Conservation (phyloP, 2,329 filamentous ascomycete genomes). For the Thelonectria discophora region DNA sequence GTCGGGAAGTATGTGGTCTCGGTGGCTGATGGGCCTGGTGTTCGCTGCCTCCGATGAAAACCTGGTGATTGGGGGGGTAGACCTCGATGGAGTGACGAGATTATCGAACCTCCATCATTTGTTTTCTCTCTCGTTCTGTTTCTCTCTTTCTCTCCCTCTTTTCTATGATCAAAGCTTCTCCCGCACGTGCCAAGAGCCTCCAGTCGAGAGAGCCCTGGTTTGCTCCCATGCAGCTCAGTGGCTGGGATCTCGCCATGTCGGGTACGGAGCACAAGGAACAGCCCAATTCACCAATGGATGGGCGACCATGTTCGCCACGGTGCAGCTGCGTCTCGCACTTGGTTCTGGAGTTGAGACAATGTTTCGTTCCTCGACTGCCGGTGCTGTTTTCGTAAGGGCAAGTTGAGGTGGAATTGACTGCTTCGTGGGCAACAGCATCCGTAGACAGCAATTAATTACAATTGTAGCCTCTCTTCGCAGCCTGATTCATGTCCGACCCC, state of each 20-base stretch:
- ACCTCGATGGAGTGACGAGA: not conserved
- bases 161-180: slow-evolving; percentile 26
- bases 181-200: slow-evolving; percentile 38
- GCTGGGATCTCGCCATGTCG: slow-evolving; percentile 6
- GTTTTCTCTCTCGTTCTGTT: not conserved
- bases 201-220: slow-evolving; percentile 8
- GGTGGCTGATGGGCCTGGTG: too few species aligned
- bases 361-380: too few species aligned
- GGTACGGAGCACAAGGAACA: slow-evolving; percentile 8
- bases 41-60: not conserved
- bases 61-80: not conserved
- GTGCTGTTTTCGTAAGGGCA: too few species aligned
- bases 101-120: not conserved
- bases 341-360: too few species aligned
- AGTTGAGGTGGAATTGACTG: too few species aligned
- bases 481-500: not conserved
- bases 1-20: slow-evolving; percentile 4
- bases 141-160: not conserved
- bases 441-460: not conserved
- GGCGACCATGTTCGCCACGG: too few species aligned
- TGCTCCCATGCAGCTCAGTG: slow-evolving; percentile 13
- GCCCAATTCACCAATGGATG: slow-evolving; percentile 1
- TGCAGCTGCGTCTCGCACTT: too few species aligned
- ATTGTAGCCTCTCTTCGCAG: not conserved
- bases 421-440: too few species aligned